phyloP scores from a whole-genome alignment of 176 grass and related monocot genomes.

The Cenchrus americanus region DNA sequence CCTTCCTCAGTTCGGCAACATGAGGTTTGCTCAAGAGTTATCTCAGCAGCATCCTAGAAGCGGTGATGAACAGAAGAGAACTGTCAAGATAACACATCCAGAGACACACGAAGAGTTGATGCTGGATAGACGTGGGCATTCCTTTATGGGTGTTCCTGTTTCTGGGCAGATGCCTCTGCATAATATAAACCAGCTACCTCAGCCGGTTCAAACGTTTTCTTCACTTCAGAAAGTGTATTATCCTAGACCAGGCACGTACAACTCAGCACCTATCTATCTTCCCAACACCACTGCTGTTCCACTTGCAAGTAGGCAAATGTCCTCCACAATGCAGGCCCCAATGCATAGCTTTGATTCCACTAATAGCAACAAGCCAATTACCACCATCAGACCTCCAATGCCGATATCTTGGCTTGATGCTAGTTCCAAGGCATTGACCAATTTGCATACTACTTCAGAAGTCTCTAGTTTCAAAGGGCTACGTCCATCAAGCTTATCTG shows the following conservation, averaged over 20 bases:
- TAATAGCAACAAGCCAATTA: conserved; percentile 47
- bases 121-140: conserved; percentile 52
- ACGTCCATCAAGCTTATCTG: conserved; percentile 30
- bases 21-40: conserved; percentile 46
- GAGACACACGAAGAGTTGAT: conserved; percentile 89
- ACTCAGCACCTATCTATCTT: conserved; percentile 56
- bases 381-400: conserved; percentile 49
- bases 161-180: conserved; percentile 51
- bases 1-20: conserved; percentile 59
- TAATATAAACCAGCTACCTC: conserved; percentile 48
- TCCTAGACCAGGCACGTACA: conserved; percentile 37
- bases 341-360: conserved; percentile 55
- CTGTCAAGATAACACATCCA: conserved; percentile 84
- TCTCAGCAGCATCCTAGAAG: conserved; percentile 58
- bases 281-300: conserved; percentile 33
- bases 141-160: conserved; percentile 39
- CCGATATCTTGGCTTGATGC: conserved; percentile 33
- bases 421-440: conserved; percentile 18
- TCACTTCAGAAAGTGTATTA: conserved; percentile 59
- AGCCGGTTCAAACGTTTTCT: conserved; percentile 43
- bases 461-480: conserved; percentile 24
- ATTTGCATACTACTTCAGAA: conserved; percentile 38
- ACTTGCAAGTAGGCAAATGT: conserved; percentile 57
- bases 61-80: conserved; percentile 53
- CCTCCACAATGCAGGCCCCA: conserved; percentile 44